Evolutionary conservation across 768 basidiomycete genomes (phyloP), one percentile per base, ranked within the genome.

Genomic region (Zangia roseola): DNA sequence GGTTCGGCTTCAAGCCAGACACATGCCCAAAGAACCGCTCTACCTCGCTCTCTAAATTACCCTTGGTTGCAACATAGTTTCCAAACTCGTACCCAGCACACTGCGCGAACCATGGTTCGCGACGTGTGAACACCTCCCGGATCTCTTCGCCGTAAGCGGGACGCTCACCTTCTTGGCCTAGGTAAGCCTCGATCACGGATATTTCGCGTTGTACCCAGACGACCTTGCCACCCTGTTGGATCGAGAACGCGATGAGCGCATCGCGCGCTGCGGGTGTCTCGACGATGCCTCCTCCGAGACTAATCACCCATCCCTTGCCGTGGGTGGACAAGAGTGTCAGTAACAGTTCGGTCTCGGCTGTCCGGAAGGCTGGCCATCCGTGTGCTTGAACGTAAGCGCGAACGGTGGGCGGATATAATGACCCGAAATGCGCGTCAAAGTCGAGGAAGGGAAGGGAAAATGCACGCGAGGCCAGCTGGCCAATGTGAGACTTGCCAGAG

Each of bases 271-370:
- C 78, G 1, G 84, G 77, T 0, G 84, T 89, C 69, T 99, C 95
- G 25, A 98, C 91, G 49, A 98, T 84, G 1, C 95, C 95, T 4
- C 97, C 97, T 4, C 97, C 95, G 17, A 97, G 82, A 55, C 89
- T 92, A 65, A 98, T 81, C 45, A 97, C 77, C 67, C 92, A 83
- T 0, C 75, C 72, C 5, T 77, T 70, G 35, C 76, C 71, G 43
- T 80, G 74, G 12, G 74, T 71, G 16, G 68, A 60, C 34, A 95
- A 73, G 34, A 97, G 74, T 34, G 89, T 81, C 25, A 79, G 69
- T 10, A 97, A 75, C 43, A 87, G 75, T 9, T 73, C 78, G 0
- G 80, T 71, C 69, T 99, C 97, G 2, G 84, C 86, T 14, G 69
- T 74, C 16, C 97, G 86, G 81, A 99, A 99, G 5, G 84, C 87